Percentiles rank a stretch among this genome's conserved stretches.
These are phyloP conservation scores for Annulohypoxylon nitens DNA, from an alignment of 495 filamentous ascomycete genomes.

Conservation along the genomic window DNA sequence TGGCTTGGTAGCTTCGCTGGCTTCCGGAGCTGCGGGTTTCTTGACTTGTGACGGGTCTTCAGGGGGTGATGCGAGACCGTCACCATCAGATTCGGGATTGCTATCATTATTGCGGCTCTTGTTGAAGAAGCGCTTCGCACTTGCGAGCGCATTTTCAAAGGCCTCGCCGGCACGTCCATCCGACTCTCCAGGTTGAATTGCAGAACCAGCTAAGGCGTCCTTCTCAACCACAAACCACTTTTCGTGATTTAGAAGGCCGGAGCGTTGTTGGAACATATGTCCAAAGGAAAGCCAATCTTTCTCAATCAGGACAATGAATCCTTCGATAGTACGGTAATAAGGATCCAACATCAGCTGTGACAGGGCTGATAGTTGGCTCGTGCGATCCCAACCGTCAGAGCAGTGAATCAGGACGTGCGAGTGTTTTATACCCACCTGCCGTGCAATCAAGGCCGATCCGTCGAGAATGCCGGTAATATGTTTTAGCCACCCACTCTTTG, in stretches of 20 bases:
- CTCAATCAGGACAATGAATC: constrained; percentile 94
- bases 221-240: constrained; percentile 96
- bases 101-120: constrained; percentile 76
- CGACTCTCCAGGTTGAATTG: constrained; percentile 66
- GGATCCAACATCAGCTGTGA: constrained; percentile 95
- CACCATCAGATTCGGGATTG: constrained; percentile 62
- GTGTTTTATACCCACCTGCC: constrained; percentile 90
- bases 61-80: constrained; percentile 41
- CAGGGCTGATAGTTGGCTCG: constrained; percentile 93
- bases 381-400: constrained; percentile 98
- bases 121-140: constrained; percentile 92
- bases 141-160: constrained; percentile 86
- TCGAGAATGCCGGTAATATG: constrained; percentile 89
- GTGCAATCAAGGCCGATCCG: constrained; percentile 84
- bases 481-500: constrained; percentile 90
- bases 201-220: constrained; percentile 67
- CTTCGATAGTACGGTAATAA: constrained; percentile 94
- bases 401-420: constrained; percentile 97
- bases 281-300: constrained; percentile 99
- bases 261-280: constrained; percentile 94
- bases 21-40: constrained; percentile 38
- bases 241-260: constrained; percentile 86
- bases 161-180: constrained; percentile 76
- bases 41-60: constrained; percentile 48
- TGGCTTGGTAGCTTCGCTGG: constrained; percentile 62